Evolutionary conservation across 1,139 yeast species (phyloP).

Genomic region (Suhomyces yuchorum): DNA sequence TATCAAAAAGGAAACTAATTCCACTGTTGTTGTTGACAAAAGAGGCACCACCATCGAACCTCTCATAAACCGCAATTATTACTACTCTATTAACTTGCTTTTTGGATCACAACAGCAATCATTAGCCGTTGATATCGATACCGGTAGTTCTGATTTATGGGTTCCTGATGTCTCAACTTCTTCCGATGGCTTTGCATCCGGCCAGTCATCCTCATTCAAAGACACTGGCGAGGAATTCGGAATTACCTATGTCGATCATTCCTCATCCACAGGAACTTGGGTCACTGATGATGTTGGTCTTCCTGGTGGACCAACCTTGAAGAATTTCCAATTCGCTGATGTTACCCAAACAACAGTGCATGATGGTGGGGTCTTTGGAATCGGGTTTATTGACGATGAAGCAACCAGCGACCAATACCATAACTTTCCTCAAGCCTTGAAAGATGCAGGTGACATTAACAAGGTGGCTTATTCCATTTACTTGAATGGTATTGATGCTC

Average conservation of each 20-base stretch:
- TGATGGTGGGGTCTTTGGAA: conserved; percentile 26
- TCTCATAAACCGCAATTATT: conserved; percentile 5
- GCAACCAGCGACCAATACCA: conserved; percentile 16
- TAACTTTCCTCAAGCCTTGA: conserved; percentile 16
- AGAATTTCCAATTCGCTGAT: conserved; percentile 23
- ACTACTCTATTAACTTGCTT: conserved; percentile 13
- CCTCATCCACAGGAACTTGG: conserved; percentile 21
- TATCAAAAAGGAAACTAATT: conserved; percentile 2
- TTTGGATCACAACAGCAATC: conserved; percentile 15
- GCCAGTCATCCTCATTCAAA: conserved; percentile 7
- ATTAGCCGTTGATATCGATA: conserved; percentile 20
- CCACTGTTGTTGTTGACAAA: neutral
- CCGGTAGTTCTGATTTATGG: conserved; percentile 29
- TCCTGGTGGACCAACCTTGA: conserved; percentile 16
- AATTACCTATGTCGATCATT: conserved; percentile 22
- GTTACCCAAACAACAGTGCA: conserved; percentile 20
- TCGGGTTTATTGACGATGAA: conserved; percentile 19
- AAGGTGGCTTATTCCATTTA: conserved; percentile 28
- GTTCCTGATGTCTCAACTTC: conserved; percentile 4
- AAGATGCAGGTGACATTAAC: conserved; percentile 11
- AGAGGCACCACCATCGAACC: conserved; percentile 4
- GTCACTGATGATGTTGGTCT: conserved; percentile 20
- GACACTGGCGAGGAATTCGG: conserved; percentile 11
- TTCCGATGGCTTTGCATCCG: conserved; percentile 7
- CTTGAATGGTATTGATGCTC: conserved; percentile 42